A percentile compares a stretch with the other conserved stretches of the same genome.
These are phyloP conservation scores for Echinochloa phyllopogon DNA, from an alignment of 176 grass and related monocot genomes.

Conservation along the genomic window DNA sequence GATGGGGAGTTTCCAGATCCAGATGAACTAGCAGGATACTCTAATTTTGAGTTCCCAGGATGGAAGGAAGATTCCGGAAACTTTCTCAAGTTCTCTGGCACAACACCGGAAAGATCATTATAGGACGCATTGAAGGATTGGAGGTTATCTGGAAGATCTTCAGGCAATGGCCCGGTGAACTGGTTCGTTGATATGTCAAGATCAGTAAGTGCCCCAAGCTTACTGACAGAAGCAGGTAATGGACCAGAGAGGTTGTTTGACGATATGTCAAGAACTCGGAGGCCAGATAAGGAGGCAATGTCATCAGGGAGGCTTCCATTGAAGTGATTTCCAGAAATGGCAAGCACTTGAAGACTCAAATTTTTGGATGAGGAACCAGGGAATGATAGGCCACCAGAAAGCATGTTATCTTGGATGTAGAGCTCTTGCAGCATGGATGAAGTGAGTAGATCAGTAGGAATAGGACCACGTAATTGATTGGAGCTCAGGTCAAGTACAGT, in stretches of 20 bases:
- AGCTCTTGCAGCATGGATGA: conserved; percentile 85
- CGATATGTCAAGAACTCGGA: conserved; percentile 81
- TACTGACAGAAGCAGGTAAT: conserved; percentile 65
- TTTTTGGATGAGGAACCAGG: conserved; percentile 60
- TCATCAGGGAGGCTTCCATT: conserved; percentile 83
- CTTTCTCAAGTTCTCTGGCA: conserved; percentile 86
- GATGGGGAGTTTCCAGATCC: conserved; percentile 57
- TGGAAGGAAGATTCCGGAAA: conserved; percentile 99
- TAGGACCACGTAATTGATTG: conserved; percentile 74
- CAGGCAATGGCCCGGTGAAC: conserved; percentile 78
- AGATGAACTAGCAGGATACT: conserved; percentile 63
- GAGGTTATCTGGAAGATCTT: conserved; percentile 68
- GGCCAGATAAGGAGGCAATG: conserved; percentile 66
- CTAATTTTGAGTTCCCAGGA: conserved; percentile 88
- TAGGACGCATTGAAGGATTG: conserved; percentile 84
- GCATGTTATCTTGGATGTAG: conserved; percentile 73
- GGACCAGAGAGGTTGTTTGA: conserved; percentile 85
- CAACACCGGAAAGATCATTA: conserved; percentile 90
- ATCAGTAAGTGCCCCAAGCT: conserved; percentile 67
- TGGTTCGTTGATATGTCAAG: conserved; percentile 84
- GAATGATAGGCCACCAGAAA: conserved; percentile 67
- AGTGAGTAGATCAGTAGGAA: conserved; percentile 64
- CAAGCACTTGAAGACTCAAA: conserved; percentile 73
- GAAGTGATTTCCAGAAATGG: conserved; percentile 86
- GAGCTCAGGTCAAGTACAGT: conserved; percentile 85